Conservation (phyloP, 805 yeast species). For the Ogataea neopini region DNA sequence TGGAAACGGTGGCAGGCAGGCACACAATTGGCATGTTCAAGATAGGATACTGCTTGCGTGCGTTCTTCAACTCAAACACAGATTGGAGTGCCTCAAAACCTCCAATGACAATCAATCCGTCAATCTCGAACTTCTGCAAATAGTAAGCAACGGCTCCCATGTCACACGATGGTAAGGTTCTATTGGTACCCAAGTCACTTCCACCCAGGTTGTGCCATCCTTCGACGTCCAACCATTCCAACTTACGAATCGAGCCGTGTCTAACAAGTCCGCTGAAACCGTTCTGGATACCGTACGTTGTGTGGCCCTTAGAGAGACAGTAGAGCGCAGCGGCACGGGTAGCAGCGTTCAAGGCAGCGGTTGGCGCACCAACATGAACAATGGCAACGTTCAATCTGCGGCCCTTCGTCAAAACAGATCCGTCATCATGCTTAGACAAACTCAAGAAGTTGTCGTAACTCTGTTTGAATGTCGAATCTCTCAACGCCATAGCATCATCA, state of each 20-base stretch:
- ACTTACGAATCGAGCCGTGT: conserved; percentile 76
- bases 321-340: conserved; percentile 87
- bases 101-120: conserved; percentile 89
- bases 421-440: conserved; percentile 68
- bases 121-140: conserved; percentile 83
- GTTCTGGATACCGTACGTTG: conserved; percentile 85
- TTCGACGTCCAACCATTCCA: conserved; percentile 84
- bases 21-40: conserved; percentile 93
- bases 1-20: conserved; percentile 94
- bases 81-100: conserved; percentile 97
- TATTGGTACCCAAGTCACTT: conserved; percentile 94
- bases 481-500: conserved; percentile 78
- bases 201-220: conserved; percentile 92
- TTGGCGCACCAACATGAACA: conserved; percentile 94
- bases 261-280: conserved; percentile 91
- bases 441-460: conserved; percentile 71
- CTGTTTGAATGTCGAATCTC: conserved; percentile 88
- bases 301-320: conserved; percentile 88
- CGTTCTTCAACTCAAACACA: conserved; percentile 75
- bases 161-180: conserved; percentile 80
- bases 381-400: conserved; percentile 67
- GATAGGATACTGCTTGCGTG: conserved; percentile 79
- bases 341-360: conserved; percentile 94
- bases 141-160: conserved; percentile 90
- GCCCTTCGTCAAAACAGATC: conserved; percentile 59